phyloP scores from a whole-genome alignment of 1,284 basidiomycete genomes.

The Naganishia sp. region DNA sequence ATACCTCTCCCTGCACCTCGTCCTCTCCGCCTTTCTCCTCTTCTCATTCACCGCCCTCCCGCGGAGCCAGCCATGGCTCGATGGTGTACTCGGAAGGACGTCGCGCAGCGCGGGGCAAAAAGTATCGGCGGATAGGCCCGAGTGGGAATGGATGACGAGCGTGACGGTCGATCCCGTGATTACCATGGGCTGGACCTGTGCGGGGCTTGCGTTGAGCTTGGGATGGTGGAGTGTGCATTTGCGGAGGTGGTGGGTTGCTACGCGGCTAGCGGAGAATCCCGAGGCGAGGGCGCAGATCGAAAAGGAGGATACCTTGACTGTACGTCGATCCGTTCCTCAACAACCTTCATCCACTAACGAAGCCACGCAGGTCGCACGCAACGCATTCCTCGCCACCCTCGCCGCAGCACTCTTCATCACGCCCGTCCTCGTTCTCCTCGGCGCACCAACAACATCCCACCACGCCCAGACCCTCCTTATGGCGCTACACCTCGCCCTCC shows the following conservation, averaged over 20 bases:
- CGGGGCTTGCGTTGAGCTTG: constrained; percentile 63
- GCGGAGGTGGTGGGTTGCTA: constrained; percentile 58
- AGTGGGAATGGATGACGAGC: constrained; percentile 65
- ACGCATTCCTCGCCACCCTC: constrained; percentile 62
- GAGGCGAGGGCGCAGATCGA: constrained; percentile 4
- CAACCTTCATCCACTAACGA: constrained; percentile 36
- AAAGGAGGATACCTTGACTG: constrained; percentile 45
- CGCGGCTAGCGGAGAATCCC: constrained; percentile 2
- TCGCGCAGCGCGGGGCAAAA: constrained; percentile 33
- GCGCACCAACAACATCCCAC: constrained; percentile 65
- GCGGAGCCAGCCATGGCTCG: constrained; percentile 58
- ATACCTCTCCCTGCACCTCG: constrained; percentile 72
- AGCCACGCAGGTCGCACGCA: constrained; percentile 32
- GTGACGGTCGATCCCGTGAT: constrained; percentile 65
- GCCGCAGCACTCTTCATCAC: constrained; percentile 59
- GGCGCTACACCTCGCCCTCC: constrained; percentile 66
- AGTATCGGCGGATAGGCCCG: constrained; percentile 64
- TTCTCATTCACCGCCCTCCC: constrained; percentile 69
- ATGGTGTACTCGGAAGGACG: constrained; percentile 36
- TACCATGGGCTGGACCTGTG: constrained; percentile 65
- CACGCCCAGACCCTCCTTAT: constrained; percentile 63
- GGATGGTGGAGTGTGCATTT: constrained; percentile 74
- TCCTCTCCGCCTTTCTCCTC: constrained; percentile 66
- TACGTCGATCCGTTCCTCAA: constrained; percentile 48
- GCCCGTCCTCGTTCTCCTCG: constrained; percentile 65